These are phyloP conservation scores for Fusarium newnesense DNA, from an alignment of 2,329 filamentous ascomycete species.

Conservation along the genomic window DNA sequence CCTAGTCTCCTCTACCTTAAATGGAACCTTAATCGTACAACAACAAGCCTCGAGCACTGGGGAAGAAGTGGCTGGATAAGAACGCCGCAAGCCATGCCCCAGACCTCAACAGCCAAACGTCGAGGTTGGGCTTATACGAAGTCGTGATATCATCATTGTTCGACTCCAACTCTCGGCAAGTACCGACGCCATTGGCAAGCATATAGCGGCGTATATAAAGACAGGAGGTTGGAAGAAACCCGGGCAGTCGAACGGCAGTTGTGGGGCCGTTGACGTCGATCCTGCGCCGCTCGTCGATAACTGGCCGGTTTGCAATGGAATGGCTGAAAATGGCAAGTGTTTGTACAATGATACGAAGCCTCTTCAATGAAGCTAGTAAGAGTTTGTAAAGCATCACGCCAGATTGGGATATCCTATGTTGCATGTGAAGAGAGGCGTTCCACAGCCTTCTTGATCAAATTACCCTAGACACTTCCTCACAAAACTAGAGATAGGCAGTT, in stretches of 20 bases:
- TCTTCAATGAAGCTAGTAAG: background rate
- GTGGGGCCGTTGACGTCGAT: slow-evolving; percentile 20
- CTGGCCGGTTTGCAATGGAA: slow-evolving; percentile 1
- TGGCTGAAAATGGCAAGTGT: slow-evolving; percentile 22
- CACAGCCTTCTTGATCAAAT: background rate
- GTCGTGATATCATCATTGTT: background rate
- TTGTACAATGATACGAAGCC: background rate
- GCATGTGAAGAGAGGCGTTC: background rate
- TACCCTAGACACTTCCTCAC: background rate
- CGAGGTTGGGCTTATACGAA: background rate
- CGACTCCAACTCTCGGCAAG: background rate
- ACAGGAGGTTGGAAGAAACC: background rate
- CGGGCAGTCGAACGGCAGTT: slow-evolving; percentile 2
- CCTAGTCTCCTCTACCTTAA: background rate
- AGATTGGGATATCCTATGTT: background rate
- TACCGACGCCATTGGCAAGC: background rate
- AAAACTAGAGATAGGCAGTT: background rate
- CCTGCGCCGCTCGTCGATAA: slow-evolving; percentile 12
- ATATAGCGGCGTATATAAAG: background rate
- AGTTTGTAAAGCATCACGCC: background rate
- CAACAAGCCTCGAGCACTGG: background rate
- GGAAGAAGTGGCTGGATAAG: background rate
- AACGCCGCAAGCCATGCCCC: background rate
- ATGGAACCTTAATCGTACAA: too few species aligned
- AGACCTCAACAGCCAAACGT: background rate